Conservation (phyloP, 1,139 yeast genomes). For the Zygoascus hellenicus region DNA sequence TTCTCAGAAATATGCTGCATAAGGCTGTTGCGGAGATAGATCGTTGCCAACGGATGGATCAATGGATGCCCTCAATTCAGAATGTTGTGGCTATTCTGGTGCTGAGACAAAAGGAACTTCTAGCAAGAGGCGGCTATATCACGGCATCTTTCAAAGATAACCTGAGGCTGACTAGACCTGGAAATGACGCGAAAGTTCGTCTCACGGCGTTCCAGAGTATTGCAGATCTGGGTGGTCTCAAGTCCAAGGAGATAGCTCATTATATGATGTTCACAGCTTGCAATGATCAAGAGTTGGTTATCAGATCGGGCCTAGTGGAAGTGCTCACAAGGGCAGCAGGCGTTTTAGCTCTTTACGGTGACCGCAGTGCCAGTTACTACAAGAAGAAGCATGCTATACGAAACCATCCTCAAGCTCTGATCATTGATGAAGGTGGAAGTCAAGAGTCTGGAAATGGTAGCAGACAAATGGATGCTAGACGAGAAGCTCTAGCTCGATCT, state of each 20-base stretch:
- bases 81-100: slow-evolving; percentile 53
- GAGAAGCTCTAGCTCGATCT: slow-evolving; percentile 37
- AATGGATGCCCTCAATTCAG: slow-evolving; percentile 78
- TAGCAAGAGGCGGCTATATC: slow-evolving; percentile 55
- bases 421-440: slow-evolving; percentile 12
- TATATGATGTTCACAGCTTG: slow-evolving; percentile 57
- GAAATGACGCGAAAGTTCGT: slow-evolving; percentile 45
- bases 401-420: slow-evolving; percentile 13
- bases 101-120: slow-evolving; percentile 50
- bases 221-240: slow-evolving; percentile 69
- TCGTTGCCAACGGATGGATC: slow-evolving; percentile 73
- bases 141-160: slow-evolving; percentile 48
- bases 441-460: slow-evolving; percentile 15
- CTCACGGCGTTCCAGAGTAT: slow-evolving; percentile 66
- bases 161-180: slow-evolving; percentile 46
- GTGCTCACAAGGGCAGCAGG: slow-evolving; percentile 52
- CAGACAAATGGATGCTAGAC: slow-evolving; percentile 35
- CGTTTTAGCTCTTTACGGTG: slow-evolving; percentile 63
- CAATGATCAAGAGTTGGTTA: slow-evolving; percentile 49
- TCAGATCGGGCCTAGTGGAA: slow-evolving; percentile 47
- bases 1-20: slow-evolving; percentile 32
- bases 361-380: slow-evolving; percentile 17
- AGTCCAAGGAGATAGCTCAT: slow-evolving; percentile 51
- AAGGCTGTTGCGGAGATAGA: slow-evolving; percentile 57
- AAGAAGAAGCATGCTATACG: slow-evolving; percentile 28